Evolutionary conservation across 2,329 filamentous ascomycete genomes (phyloP).

Genomic region (Venturia effusa): DNA sequence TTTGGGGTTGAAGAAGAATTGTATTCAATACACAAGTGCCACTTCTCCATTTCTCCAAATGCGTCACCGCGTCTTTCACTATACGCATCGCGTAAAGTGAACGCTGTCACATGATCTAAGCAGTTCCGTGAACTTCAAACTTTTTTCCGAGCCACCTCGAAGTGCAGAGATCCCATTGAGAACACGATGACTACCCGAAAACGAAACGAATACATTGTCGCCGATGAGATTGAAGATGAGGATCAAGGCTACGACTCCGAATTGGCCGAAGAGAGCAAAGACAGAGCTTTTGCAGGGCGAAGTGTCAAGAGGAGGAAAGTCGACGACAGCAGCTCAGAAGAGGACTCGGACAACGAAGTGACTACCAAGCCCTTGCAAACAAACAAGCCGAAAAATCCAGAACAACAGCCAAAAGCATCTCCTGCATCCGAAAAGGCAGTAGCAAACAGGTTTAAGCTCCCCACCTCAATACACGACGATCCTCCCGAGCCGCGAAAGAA

Average conservation of each 20-base stretch:
- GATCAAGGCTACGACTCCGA: conserved; percentile 55
- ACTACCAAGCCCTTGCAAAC: background rate
- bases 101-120: background rate
- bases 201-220: conserved; percentile 60
- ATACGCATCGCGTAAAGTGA: background rate
- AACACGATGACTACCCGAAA: conserved; percentile 54
- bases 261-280: conserved; percentile 54
- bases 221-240: conserved; percentile 31
- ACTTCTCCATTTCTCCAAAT: background rate
- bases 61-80: background rate
- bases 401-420: background rate
- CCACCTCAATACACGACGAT: conserved; percentile 1
- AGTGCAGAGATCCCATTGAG: no score
- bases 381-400: background rate
- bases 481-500: background rate
- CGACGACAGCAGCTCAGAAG: conserved; percentile 28
- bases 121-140: background rate
- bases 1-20: background rate
- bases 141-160: background rate
- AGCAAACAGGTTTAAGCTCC: background rate
- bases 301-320: conserved; percentile 53
- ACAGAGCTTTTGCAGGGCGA: conserved; percentile 37
- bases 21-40: background rate
- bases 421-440: background rate
- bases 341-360: conserved; percentile 15